Conservation (phyloP, 2,329 filamentous ascomycete genomes). For the Helicocarpus griseus region DNA sequence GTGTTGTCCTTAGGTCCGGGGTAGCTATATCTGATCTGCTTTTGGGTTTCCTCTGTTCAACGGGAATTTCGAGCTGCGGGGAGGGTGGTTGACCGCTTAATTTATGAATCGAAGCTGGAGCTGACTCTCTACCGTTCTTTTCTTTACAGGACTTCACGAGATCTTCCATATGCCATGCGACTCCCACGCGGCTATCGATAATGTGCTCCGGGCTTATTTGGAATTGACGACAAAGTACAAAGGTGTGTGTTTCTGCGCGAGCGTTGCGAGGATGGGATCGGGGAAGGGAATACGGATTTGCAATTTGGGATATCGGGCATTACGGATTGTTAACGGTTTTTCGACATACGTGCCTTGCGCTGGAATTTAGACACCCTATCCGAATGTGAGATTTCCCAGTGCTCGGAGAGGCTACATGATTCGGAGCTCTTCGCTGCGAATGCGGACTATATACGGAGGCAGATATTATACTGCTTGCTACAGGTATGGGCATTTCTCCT, state of each 20-base stretch:
- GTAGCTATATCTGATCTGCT: neutral
- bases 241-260: conserved; percentile 31
- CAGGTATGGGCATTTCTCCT: conserved; percentile 37
- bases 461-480: conserved; percentile 84
- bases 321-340: neutral
- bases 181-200: conserved; percentile 64
- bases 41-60: neutral
- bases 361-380: conserved; percentile 29
- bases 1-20: neutral
- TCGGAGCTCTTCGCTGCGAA: conserved; percentile 66
- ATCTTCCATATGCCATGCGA: conserved; percentile 52
- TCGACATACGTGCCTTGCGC: too few species aligned
- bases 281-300: neutral
- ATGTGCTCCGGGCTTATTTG: conserved; percentile 75
- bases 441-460: conserved; percentile 77
- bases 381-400: conserved; percentile 70
- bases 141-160: conserved; percentile 52
- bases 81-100: neutral
- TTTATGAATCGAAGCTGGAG: neutral
- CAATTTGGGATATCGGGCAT: neutral
- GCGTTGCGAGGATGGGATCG: conserved; percentile 3
- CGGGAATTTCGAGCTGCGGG: neutral
- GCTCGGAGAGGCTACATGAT: conserved; percentile 67
- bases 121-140: conserved; percentile 2
- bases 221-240: conserved; percentile 65